Conservation (phyloP, 2,329 filamentous ascomycete species). For the Allantophomopsis lycopodina region DNA sequence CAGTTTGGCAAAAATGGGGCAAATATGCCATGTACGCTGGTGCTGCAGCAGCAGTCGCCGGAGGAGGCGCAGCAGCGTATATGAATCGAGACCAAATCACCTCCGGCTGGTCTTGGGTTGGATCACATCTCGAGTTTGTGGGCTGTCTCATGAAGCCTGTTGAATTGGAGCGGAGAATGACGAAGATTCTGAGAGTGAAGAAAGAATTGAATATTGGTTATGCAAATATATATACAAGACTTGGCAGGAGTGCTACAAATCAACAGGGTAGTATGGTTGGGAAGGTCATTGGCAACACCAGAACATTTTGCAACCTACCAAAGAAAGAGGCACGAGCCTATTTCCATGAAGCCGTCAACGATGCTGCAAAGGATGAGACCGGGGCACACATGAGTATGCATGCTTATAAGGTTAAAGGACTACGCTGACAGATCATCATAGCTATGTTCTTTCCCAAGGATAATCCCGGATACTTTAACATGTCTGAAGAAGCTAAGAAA, state of each 20-base stretch:
- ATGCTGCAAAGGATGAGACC: slow-evolving; percentile 66
- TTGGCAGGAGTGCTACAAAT: slow-evolving; percentile 53
- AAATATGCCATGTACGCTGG: slow-evolving; percentile 78
- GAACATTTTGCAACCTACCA: slow-evolving; percentile 84
- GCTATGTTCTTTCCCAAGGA: slow-evolving; percentile 60
- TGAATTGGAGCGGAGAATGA: slow-evolving; percentile 63
- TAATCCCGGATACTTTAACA: slow-evolving; percentile 58
- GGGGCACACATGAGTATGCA: slow-evolving; percentile 60
- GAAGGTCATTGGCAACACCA: slow-evolving; percentile 49
- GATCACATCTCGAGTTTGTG: slow-evolving; percentile 86
- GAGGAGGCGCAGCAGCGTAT: slow-evolving; percentile 75
- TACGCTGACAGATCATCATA: slow-evolving; percentile 13
- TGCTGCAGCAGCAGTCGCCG: slow-evolving; percentile 69
- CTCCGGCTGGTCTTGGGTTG: slow-evolving; percentile 67
- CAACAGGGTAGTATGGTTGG: slow-evolving; percentile 37
- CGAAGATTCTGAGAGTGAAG: slow-evolving; percentile 50
- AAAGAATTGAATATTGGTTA: slow-evolving; percentile 60
- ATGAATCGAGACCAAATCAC: slow-evolving; percentile 69
- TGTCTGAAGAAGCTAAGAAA: slow-evolving; percentile 51
- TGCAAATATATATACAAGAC: slow-evolving; percentile 73
- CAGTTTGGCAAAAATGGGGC: slow-evolving; percentile 65
- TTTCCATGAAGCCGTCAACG: slow-evolving; percentile 66
- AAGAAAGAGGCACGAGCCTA: slow-evolving; percentile 31
- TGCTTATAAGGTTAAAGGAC: neutral
- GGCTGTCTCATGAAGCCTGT: slow-evolving; percentile 76